Evolutionary conservation across 164 flowering plant species (phyloP).

Genomic region (Pachysandra terminalis): DNA sequence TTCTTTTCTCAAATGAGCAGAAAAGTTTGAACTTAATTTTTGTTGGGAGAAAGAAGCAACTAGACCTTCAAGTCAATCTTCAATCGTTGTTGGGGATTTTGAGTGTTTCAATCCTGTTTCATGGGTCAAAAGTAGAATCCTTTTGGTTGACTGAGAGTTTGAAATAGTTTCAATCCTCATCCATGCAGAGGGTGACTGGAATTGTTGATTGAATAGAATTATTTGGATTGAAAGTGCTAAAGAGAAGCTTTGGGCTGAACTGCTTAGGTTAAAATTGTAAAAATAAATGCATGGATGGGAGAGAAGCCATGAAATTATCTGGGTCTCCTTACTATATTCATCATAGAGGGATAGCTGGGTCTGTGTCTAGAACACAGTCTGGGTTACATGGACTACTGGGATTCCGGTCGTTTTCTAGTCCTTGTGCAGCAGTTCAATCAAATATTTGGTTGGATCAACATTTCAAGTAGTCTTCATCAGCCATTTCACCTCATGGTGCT

Average conservation of each 20-base stretch:
- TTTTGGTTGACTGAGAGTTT: no score
- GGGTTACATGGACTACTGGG: slow-evolving; percentile 33
- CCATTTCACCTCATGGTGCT: slow-evolving; percentile 42
- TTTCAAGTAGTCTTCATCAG: slow-evolving; percentile 36
- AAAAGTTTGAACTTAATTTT: not conserved
- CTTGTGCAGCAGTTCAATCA: slow-evolving; percentile 31
- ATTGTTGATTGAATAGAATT: not conserved
- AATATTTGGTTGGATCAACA: slow-evolving; percentile 40
- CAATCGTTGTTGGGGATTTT: no score
- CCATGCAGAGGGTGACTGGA: no score
- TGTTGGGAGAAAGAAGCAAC: no score
- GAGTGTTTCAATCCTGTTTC: no score
- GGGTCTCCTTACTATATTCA: slow-evolving; percentile 55
- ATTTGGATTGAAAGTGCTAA: not conserved
- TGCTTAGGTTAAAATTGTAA: not conserved
- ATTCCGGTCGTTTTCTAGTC: slow-evolving; percentile 26
- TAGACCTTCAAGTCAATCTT: no score
- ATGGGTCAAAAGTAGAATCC: no score
- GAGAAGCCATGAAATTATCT: slow-evolving; percentile 50
- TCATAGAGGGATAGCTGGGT: slow-evolving; percentile 40
- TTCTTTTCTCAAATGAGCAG: not conserved
- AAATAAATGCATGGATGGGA: slow-evolving; percentile 69
- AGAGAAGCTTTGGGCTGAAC: not conserved
- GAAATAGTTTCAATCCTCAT: no score
- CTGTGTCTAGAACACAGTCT: slow-evolving; percentile 34